Evolutionary conservation across 2,329 filamentous ascomycete genomes (phyloP), one percentile per base, ranked within the genome.

Genomic region (Thermoascus crustaceus): DNA sequence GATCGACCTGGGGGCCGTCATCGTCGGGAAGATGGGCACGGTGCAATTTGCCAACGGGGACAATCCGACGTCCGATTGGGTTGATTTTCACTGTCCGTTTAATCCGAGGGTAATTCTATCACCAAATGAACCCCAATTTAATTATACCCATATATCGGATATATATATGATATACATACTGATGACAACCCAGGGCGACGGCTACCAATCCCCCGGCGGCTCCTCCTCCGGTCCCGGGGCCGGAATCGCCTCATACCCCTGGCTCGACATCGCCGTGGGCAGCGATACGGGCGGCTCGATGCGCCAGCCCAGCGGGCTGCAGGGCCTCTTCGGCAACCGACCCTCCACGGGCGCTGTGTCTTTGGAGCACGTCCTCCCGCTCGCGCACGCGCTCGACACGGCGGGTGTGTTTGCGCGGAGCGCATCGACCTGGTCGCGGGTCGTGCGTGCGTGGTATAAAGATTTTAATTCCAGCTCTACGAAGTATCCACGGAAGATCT

Each of bases 1-100:
- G 1, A 64, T 82, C 3, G 69, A 77, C 35, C 67, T 73, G 2
- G 80, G 80, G 0, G 78, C 75, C 0, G 59, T 63, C 2, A 39
- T 65, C 3, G 50, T 65, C 1, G 61, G 61, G 0, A 60, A 62
- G 31, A 52, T 53, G 34, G 54, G 30, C 19, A 5, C 14, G 25
- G 11, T 30, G 18, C 35, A 40, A 21, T 46, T 44, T 33, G 44
- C 39, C 7, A 30, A 31, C 13, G 30, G 32, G 4, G 41, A 44
- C 14, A 14, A 34, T 3, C 32, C 44, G 2, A 40, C 55, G 0
- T 40, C 35, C 4, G 48, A 58, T 14, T 47, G 42, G 32, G 46
- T 65, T 3, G 62, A 66, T 22, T 61, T 52, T 36, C 52, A 55
- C 4, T 47, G 41, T n/a, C 62, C 65, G 2, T 63, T 54, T 37